phyloP scores from a whole-genome alignment of 108 stramenopile species.

The Parietichytrium sp. region DNA sequence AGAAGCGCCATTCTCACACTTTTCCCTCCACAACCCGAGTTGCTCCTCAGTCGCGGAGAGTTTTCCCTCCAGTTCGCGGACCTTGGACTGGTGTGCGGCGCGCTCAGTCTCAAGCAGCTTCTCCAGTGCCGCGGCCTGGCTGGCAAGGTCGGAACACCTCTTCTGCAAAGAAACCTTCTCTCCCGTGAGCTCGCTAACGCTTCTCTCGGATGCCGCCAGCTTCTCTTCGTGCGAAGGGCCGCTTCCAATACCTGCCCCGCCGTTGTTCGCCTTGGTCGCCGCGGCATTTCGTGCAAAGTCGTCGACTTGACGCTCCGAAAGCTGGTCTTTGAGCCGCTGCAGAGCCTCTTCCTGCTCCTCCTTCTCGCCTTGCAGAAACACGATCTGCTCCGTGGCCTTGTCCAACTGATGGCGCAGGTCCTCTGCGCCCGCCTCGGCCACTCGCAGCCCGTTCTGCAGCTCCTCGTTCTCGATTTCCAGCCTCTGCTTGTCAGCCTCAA shows the following conservation, averaged over 20 bases:
- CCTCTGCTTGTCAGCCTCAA: background rate
- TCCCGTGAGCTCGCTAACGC: background rate
- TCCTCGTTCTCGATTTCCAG: conserved; percentile 22
- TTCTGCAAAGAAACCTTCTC: background rate
- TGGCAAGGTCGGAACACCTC: background rate
- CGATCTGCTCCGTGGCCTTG: background rate
- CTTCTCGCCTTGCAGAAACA: background rate
- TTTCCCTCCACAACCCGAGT: background rate
- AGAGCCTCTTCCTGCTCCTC: background rate
- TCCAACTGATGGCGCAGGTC: background rate
- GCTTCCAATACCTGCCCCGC: background rate
- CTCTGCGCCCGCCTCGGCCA: background rate
- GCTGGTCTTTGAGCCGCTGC: background rate
- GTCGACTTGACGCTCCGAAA: background rate
- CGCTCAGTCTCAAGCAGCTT: background rate
- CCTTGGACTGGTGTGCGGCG: background rate
- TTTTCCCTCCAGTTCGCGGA: background rate
- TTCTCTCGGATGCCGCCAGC: background rate
- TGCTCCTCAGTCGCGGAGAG: background rate
- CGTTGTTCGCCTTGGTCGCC: background rate
- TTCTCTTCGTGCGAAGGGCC: background rate
- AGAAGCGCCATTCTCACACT: background rate
- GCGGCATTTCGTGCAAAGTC: background rate
- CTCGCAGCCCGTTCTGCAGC: conserved; percentile 15
- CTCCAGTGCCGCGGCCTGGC: background rate